phyloP scores from a whole-genome alignment of 2,329 filamentous ascomycete genomes.

The Thielaviopsis populi region DNA sequence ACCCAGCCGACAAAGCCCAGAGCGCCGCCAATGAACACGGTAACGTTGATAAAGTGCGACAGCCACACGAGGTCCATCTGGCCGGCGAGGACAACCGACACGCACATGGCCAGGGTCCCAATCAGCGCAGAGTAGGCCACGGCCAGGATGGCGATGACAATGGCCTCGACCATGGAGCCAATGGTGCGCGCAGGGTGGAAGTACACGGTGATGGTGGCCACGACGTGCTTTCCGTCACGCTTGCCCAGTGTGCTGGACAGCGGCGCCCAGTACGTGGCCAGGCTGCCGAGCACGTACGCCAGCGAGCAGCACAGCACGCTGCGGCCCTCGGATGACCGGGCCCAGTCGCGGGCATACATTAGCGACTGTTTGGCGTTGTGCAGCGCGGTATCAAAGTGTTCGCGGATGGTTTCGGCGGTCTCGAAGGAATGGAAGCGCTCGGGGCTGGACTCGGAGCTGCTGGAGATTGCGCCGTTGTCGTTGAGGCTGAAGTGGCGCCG shows the following conservation, averaged over 20 bases:
- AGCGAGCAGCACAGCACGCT: constrained; percentile 82
- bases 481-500: constrained; percentile 63
- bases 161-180: constrained; percentile 80
- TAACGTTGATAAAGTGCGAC: constrained; percentile 63
- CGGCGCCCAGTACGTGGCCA: constrained; percentile 67
- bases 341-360: constrained; percentile 40
- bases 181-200: constrained; percentile 79
- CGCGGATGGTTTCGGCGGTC: constrained; percentile 25
- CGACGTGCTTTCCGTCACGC: constrained; percentile 84
- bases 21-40: constrained; percentile 73
- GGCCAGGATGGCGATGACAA: constrained; percentile 59
- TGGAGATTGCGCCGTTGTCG: constrained; percentile 21
- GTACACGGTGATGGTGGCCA: constrained; percentile 86
- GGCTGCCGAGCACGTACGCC: constrained; percentile 72
- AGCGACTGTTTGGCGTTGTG: constrained; percentile 28
- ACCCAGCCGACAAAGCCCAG: constrained; percentile 80
- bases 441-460: constrained; percentile 22
- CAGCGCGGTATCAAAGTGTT: constrained; percentile 24
- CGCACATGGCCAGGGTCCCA: constrained; percentile 74
- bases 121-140: constrained; percentile 57
- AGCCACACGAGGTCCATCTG: constrained; percentile 49
- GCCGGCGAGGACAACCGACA: constrained; percentile 62
- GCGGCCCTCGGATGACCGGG: constrained; percentile 57
- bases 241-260: constrained; percentile 61
- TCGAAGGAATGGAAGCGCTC: constrained; percentile 25